Conservation (phyloP, 495 filamentous ascomycete species). For the Hamigera avellanea region DNA sequence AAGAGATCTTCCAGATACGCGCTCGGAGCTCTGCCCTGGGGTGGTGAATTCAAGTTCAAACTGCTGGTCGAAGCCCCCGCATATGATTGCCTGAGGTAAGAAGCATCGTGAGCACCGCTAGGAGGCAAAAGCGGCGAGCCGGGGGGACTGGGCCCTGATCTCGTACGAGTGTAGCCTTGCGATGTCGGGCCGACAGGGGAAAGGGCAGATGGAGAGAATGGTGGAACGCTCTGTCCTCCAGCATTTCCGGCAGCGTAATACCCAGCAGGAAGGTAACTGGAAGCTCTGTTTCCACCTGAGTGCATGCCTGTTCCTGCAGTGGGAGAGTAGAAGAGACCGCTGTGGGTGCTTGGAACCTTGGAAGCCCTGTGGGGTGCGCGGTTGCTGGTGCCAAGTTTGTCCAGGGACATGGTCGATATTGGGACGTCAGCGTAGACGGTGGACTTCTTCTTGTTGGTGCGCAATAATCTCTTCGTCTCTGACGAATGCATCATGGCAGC, state of each 20-base stretch:
- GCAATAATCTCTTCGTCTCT: slow-evolving; percentile 50
- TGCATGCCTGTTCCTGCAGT: slow-evolving; percentile 53
- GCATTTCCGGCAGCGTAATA: slow-evolving; percentile 67
- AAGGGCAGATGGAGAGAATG: slow-evolving; percentile 8
- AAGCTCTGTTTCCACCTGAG: slow-evolving; percentile 40
- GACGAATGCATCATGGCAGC: slow-evolving; percentile 63
- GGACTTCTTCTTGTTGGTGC: slow-evolving; percentile 42
- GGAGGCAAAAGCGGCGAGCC: slow-evolving; percentile 51
- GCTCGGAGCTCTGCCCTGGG: slow-evolving; percentile 69
- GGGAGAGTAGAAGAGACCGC: slow-evolving; percentile 85
- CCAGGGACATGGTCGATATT: slow-evolving; percentile 42
- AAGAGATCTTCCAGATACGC: slow-evolving; percentile 90
- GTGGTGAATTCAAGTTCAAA: slow-evolving; percentile 54
- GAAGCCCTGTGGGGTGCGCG: slow-evolving; percentile 27
- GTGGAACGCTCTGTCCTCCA: slow-evolving; percentile 14
- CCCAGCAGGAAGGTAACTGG: slow-evolving; percentile 75
- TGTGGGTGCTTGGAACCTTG: slow-evolving; percentile 37
- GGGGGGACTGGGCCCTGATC: slow-evolving; percentile 47
- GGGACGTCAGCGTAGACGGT: slow-evolving; percentile 13
- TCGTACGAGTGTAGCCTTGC: slow-evolving; percentile 26
- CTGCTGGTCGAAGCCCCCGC: slow-evolving; percentile 52
- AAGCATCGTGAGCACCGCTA: slow-evolving; percentile 17
- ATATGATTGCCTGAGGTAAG: slow-evolving; percentile 21
- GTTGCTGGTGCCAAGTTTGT: slow-evolving; percentile 29
- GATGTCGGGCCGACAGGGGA: slow-evolving; percentile 12